phyloP scores from a whole-genome alignment of 192 early-diverging fungal species.

The Phlyctochytrium planicorne region DNA sequence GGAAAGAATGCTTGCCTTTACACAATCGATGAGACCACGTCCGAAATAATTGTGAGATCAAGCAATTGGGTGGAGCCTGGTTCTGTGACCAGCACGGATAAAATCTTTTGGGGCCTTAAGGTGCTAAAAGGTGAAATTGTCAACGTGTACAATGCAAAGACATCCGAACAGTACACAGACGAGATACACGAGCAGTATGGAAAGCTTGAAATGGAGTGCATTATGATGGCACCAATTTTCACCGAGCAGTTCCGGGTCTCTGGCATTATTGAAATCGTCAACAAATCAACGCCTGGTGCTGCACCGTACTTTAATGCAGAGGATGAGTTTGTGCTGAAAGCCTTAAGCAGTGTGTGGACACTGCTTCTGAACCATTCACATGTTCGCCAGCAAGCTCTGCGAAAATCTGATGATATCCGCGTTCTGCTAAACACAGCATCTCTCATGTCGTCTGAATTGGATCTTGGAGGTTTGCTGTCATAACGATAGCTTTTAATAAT shows the following conservation, averaged over 20 bases:
- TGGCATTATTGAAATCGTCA: conserved; percentile 50
- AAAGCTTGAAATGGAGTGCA: conserved; percentile 39
- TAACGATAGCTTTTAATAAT: conserved; percentile 12
- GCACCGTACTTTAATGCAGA: conserved; percentile 52
- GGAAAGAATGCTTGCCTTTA: conserved; percentile 36
- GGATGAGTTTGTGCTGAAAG: conserved; percentile 46
- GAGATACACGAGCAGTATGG: conserved; percentile 33
- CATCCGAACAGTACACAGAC: conserved; percentile 40
- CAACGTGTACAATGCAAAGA: conserved; percentile 48
- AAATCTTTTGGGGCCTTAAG: conserved; percentile 19
- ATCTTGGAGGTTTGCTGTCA: conserved; percentile 38
- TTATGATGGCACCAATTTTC: conserved; percentile 41
- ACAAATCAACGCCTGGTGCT: conserved; percentile 27
- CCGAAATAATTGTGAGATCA: conserved; percentile 20
- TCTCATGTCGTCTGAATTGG: conserved; percentile 41
- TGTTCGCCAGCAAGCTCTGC: neutral
- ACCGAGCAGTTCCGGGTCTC: conserved; percentile 22
- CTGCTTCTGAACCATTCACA: conserved; percentile 19
- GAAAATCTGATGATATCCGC: conserved; percentile 45
- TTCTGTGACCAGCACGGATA: conserved; percentile 9
- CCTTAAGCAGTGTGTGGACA: conserved; percentile 40
- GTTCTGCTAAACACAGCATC: conserved; percentile 48
- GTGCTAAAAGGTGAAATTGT: conserved; percentile 43
- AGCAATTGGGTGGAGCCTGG: conserved; percentile 31
- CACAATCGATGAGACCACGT: conserved; percentile 25